Evolutionary conservation across 495 filamentous ascomycete genomes (phyloP), one percentile per base, ranked within the genome.

Genomic region (Cetradonia linearis): DNA sequence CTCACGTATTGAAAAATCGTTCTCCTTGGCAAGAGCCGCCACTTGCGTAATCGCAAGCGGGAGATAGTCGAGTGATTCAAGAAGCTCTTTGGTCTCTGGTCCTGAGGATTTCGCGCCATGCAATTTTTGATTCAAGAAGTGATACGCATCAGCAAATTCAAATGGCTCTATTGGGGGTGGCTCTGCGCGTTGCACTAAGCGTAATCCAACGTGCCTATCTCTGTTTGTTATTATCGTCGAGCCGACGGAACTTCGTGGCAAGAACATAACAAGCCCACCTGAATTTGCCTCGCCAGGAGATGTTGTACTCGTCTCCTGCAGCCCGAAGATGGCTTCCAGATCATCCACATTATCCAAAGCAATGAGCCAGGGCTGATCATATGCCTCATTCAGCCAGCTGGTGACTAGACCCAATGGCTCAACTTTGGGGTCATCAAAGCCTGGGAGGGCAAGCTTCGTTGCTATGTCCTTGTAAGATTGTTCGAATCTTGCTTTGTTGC

Each of bases 381-480:
- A 30, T 50, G 63, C 9, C n/a, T 60, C 25, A 18, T 68, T 61
- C n/a, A 80, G 69, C 73, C 74, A 78, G 13, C 65, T 55, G 14
- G 65, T 58, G 8, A 77, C 68, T 8, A 76, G 62, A 37, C 63
- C 31, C n/a, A 76, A 56, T 3, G 72, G 61, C 58, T 77, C 67
- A 6, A 42, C 58, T 25, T 73, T 59, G 13, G 70, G 63, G 58
- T 74, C 64, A 8, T 72, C 62, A 48, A 65, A 59, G 6, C 54
- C 37, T 8, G 66, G 64, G 10, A 76, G 53, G 6, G 70, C 55
- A 25, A 68, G 63, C 42, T 63, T 60, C 55, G 64, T 18, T 9
- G 76, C 77, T 55, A 80, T 78, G 0, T 68, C 60, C 55, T 68
- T 74, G 58, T 75, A 81, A 16, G 67, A 68, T 58, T 76, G 68